Base-by-base conservation (phyloP, 805 yeast species). In the Schizosaccharomyces octosporus region DNA sequence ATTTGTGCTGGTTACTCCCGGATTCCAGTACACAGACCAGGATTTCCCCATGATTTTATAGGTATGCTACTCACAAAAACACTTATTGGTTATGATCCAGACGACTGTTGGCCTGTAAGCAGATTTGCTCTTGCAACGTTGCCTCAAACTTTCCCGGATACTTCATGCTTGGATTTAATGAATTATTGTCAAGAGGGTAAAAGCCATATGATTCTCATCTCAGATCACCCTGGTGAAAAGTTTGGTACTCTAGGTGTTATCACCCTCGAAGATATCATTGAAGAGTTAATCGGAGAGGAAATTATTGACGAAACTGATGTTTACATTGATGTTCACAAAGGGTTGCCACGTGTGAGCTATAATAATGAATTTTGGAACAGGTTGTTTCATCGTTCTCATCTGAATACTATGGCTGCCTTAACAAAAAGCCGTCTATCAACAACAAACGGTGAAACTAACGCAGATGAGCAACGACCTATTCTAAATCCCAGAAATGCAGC, bases 141-240 rank as follows among this genome's bases (percentile, higher is more conserved):
- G 58, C 98, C 98, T 0, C 97, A 90, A 73, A 90, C 98, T 0
- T 81, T 84, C 1, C 84, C 87, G 27, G 88, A 84, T 61, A 89
- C 97, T 3, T 87, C 96, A 5, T 90, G 97, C 71, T 76, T 90
- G 69, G 90, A 93, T 72, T 89, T 90, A 66, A 77, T 90, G 68
- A 90, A 90, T 72, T 90, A 90, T 73, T 90, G 93, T 77, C 98
- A 90, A 72, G 97, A 90, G 71, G 98, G 98, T 64, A 89, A 88
- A 72, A 84, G 95, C 1, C 98, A 90, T 72, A 90, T 90, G 98
- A 90, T 93, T 67, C 82, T 89, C 45, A 96, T 90, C 7, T 82
- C 90, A 65, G 83, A 82, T 62, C 76, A 76, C 57, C 97, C 97
- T 0, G 98, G 98, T 55, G 77, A 72, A 48, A 76, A 77, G 48